A percentile compares a stretch with the other conserved stretches of the same genome.
These are phyloP conservation scores for Cryptomeria japonica DNA, from an alignment of 75 land plant genomes.

Conservation along the genomic window DNA sequence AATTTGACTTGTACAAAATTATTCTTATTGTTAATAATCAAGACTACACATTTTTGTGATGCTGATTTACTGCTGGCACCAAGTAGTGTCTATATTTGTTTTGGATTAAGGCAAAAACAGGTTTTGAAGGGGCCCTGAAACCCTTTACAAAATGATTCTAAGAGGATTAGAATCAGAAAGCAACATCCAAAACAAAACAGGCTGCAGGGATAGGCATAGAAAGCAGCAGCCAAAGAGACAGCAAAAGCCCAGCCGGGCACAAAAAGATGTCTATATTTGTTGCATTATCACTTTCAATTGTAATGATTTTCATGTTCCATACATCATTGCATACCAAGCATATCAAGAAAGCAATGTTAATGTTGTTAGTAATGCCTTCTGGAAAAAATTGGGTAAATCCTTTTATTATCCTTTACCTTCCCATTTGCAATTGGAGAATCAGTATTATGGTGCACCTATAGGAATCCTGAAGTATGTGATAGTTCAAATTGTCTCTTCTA, in stretches of 20 bases:
- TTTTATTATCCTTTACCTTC: background rate
- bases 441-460: background rate
- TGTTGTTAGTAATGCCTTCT: background rate
- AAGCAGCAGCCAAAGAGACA: too few relatives aligned
- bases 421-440: background rate
- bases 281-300: too few relatives aligned
- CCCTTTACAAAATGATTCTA: too few relatives aligned
- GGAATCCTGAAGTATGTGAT: background rate
- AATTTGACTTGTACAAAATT: too few relatives aligned
- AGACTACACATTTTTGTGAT: too few relatives aligned
- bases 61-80: background rate
- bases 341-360: background rate
- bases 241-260: too few relatives aligned
- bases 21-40: too few relatives aligned
- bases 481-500: background rate
- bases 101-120: too few relatives aligned
- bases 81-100: background rate
- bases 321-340: background rate
- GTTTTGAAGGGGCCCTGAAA: too few relatives aligned
- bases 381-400: background rate
- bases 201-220: too few relatives aligned
- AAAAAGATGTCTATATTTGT: background rate
- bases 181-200: too few relatives aligned
- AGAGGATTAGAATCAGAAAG: too few relatives aligned
- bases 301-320: background rate